These are phyloP conservation scores for Astraeus odoratus DNA, from an alignment of 768 basidiomycete species.

Conservation along the genomic window DNA sequence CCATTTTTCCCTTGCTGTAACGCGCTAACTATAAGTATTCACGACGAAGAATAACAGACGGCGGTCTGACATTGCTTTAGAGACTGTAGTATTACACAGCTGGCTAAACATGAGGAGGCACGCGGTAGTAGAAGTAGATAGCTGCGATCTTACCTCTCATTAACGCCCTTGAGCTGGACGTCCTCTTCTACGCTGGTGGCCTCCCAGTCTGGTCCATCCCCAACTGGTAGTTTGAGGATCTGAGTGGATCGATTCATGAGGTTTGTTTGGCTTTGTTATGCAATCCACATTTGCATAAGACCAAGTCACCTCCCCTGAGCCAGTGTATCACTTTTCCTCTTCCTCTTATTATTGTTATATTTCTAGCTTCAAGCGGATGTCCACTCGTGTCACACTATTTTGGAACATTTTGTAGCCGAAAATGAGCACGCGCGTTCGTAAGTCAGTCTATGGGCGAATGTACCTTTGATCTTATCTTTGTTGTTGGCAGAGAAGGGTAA, in stretches of 20 bases:
- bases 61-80: conserved; percentile 55
- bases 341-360: too few species aligned
- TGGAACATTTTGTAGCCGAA: not conserved
- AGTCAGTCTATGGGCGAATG: conserved; percentile 29
- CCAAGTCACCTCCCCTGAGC: too few species aligned
- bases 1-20: conserved; percentile 66
- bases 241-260: conserved; percentile 22
- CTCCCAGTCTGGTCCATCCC: conserved; percentile 57
- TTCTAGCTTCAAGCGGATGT: too few species aligned
- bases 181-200: conserved; percentile 37
- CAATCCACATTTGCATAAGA: too few species aligned
- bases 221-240: conserved; percentile 44
- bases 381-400: not conserved
- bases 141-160: conserved; percentile 45
- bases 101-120: conserved; percentile 22
- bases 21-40: conserved; percentile 11
- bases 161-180: conserved; percentile 36
- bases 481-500: conserved; percentile 57
- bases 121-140: not conserved
- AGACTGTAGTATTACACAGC: conserved; percentile 58
- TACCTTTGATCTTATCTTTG: conserved; percentile 2
- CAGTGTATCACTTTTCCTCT: too few species aligned
- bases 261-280: conserved; percentile 24
- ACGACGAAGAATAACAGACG: conserved; percentile 8
- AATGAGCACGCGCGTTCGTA: conserved; percentile 54